These are phyloP conservation scores for Strobilomyces confusus DNA, from an alignment of 768 basidiomycete species.

Conservation along the genomic window DNA sequence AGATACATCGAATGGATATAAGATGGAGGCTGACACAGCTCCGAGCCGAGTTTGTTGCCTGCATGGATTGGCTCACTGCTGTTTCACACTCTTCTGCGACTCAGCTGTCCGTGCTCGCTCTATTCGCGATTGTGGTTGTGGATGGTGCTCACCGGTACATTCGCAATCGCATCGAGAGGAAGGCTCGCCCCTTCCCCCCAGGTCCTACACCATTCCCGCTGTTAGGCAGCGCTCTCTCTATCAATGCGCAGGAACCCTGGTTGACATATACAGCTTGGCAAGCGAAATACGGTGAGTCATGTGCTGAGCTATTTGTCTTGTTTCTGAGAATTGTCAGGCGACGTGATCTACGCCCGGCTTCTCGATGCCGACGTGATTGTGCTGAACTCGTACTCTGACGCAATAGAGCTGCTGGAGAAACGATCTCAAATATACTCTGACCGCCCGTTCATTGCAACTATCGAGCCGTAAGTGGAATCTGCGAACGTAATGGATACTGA, in stretches of 20 bases:
- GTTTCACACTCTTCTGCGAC: no score
- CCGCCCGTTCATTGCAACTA: constrained; percentile 4
- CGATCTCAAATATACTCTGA: constrained; percentile 15
- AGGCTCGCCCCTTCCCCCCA: not conserved
- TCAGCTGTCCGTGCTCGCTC: no score
- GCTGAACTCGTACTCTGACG: constrained; percentile 3
- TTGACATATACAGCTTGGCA: constrained; percentile 6
- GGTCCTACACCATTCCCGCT: constrained; percentile 8
- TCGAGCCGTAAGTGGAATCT: constrained; percentile 2
- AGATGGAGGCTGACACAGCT: no score
- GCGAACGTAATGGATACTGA: no score
- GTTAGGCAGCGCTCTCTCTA: not conserved
- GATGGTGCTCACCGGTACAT: no score
- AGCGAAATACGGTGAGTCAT: constrained; percentile 2
- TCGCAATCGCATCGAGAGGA: no score
- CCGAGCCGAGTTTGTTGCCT: no score
- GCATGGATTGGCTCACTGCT: no score
- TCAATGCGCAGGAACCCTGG: not conserved
- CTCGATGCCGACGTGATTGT: constrained; percentile 4
- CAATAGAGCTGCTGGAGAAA: constrained; percentile 6
- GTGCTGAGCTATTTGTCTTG: no score
- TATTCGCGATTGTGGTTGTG: no score
- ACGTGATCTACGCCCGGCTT: constrained; percentile 5
- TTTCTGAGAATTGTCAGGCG: not conserved
- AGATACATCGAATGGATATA: not conserved